Evolutionary conservation across 202 grass and related monocot genomes (phyloP).

Genomic region (Brachypodium distachyon): DNA sequence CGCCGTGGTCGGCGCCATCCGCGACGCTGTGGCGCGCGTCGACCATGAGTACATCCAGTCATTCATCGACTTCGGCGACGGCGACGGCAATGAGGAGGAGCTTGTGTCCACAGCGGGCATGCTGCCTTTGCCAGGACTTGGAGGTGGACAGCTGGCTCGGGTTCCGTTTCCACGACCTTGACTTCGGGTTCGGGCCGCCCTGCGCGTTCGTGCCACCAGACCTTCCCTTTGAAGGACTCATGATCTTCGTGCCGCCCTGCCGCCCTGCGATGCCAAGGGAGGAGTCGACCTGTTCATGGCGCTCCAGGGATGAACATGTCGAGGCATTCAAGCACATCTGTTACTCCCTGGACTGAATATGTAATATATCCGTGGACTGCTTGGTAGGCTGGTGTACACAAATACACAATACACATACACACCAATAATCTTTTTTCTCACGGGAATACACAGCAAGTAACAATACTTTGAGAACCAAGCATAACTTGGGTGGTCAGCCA

Average conservation of each 20-base stretch:
- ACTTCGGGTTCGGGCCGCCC: constrained; percentile 4
- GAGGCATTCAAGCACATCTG: constrained; percentile 13
- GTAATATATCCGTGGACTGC: too few relatives aligned
- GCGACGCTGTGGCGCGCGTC: constrained; percentile 9
- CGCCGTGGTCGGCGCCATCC: background rate
- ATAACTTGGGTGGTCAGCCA: too few relatives aligned
- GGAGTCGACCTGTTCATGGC: constrained; percentile 10
- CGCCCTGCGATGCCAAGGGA: constrained; percentile 1
- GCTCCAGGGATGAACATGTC: background rate
- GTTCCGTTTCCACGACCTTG: constrained; percentile 13
- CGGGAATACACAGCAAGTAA: too few relatives aligned
- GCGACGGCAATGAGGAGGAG: background rate
- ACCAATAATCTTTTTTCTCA: too few relatives aligned
- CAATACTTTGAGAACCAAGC: too few relatives aligned
- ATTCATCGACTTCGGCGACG: constrained; percentile 26
- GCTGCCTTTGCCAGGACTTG: background rate
- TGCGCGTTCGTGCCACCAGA: constrained; percentile 13
- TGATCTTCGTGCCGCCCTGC: too few relatives aligned
- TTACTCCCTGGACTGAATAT: constrained; percentile 14
- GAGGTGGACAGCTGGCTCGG: constrained; percentile 33
- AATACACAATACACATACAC: too few relatives aligned
- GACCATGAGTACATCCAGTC: constrained; percentile 30
- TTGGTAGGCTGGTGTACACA: too few relatives aligned
- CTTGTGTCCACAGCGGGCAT: background rate
- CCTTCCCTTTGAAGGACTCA: constrained; percentile 20